Evolutionary conservation across 352 stramenopile species (phyloP).

Genomic region (Pythium sp.): DNA sequence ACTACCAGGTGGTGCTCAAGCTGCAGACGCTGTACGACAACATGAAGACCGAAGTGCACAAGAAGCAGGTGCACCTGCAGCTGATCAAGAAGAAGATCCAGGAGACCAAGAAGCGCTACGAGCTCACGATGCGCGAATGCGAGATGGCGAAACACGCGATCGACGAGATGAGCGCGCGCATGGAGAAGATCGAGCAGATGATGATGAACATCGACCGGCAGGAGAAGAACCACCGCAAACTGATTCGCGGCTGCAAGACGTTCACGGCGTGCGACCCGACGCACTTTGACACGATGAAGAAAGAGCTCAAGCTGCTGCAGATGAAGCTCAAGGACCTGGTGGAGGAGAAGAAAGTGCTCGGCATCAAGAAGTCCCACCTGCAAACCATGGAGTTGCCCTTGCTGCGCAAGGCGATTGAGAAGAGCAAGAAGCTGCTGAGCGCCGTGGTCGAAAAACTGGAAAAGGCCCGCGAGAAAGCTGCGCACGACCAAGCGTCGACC

Average conservation of each 20-base stretch:
- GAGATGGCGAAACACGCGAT: slow-evolving; percentile 75
- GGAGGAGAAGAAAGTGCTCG: slow-evolving; percentile 66
- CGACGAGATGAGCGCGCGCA: slow-evolving; percentile 67
- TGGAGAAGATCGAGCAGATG: slow-evolving; percentile 67
- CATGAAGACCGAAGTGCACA: slow-evolving; percentile 51
- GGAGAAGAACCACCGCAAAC: slow-evolving; percentile 67
- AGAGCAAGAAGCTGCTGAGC: slow-evolving; percentile 63
- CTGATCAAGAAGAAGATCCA: slow-evolving; percentile 56
- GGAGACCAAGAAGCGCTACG: slow-evolving; percentile 61
- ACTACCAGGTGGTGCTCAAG: slow-evolving; percentile 73
- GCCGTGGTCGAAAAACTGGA: slow-evolving; percentile 70
- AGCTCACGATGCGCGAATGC: slow-evolving; percentile 66
- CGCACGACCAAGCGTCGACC: slow-evolving; percentile 60
- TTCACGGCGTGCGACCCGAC: slow-evolving; percentile 53
- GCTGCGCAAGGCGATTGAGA: slow-evolving; percentile 44
- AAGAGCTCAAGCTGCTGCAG: slow-evolving; percentile 63
- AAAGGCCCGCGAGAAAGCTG: slow-evolving; percentile 53
- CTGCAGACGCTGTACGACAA: slow-evolving; percentile 72
- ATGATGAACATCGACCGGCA: slow-evolving; percentile 63
- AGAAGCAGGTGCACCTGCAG: slow-evolving; percentile 66
- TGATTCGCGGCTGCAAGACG: slow-evolving; percentile 60
- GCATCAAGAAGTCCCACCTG: slow-evolving; percentile 60
- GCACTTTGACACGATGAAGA: slow-evolving; percentile 68
- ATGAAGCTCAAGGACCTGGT: slow-evolving; percentile 69
- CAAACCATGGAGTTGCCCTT: slow-evolving; percentile 53